Conservation (phyloP, 2,329 filamentous ascomycete species). For the Cryphonectria radicalis region DNA sequence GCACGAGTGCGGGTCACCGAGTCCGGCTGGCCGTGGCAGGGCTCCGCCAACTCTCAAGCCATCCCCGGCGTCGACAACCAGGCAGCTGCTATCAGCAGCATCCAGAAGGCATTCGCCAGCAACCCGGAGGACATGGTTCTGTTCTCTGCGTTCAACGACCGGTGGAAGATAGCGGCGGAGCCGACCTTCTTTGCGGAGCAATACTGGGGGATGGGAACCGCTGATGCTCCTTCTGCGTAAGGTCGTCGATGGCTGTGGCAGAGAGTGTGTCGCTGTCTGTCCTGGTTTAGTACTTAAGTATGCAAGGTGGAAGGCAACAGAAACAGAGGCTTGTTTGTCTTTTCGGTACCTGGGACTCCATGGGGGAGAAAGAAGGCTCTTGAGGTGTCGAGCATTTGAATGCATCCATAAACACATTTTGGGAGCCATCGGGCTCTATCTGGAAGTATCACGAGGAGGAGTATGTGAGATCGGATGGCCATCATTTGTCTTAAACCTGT, state of each 20-base stretch:
- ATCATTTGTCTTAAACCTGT: not conserved
- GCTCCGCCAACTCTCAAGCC: constrained; percentile 67
- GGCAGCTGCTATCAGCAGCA: constrained; percentile 63
- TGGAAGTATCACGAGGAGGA: not conserved
- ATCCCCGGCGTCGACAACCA: constrained; percentile 72
- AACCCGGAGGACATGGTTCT: constrained; percentile 63
- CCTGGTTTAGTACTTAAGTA: not conserved
- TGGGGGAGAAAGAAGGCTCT: not conserved
- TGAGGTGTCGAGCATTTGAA: not conserved
- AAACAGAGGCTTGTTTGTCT: not conserved
- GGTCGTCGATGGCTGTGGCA: not conserved
- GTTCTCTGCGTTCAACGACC: constrained; percentile 79
- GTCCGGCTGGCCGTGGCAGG: constrained; percentile 80
- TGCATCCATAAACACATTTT: not conserved
- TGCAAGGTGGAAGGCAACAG: not conserved
- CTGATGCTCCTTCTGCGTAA: constrained; percentile 29
- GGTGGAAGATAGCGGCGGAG: constrained; percentile 72
- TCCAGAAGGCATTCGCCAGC: constrained; percentile 62
- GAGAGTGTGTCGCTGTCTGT: not conserved
- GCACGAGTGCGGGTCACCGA: constrained; percentile 78
- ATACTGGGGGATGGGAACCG: constrained; percentile 69
- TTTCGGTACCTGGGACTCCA: not conserved
- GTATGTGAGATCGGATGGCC: not conserved
- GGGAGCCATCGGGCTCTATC: not conserved
- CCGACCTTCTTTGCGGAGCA: constrained; percentile 73